Conservation (phyloP, 371 early-diverging fungal species). For the Circinella umbellata region DNA sequence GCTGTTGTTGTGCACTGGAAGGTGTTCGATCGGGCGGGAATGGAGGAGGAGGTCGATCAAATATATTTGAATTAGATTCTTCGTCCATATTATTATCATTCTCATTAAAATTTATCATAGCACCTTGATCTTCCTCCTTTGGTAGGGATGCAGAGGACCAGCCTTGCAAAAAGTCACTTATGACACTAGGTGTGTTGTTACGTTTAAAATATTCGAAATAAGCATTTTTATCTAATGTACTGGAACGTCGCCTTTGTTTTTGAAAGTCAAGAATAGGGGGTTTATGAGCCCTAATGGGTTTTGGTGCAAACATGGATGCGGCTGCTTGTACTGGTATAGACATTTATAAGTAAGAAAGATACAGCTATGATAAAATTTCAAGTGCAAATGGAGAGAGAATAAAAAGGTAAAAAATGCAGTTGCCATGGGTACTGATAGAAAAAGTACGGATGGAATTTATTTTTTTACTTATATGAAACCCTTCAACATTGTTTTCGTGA, state of each 20-base stretch:
- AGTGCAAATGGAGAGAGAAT: too few species aligned
- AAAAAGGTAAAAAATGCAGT: too few species aligned
- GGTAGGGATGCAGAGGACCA: constrained; percentile 21
- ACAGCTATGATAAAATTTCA: too few species aligned
- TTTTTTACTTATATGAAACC: too few species aligned
- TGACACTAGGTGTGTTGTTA: constrained; percentile 19
- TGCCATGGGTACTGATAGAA: too few species aligned
- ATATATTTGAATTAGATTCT: background rate
- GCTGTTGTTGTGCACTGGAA: background rate
- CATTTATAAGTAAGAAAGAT: background rate
- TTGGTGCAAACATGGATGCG: constrained; percentile 22
- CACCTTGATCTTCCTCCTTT: background rate
- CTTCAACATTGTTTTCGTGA: too few species aligned
- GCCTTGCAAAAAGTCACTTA: constrained; percentile 32
- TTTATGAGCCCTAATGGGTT: constrained; percentile 11
- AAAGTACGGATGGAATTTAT: too few species aligned
- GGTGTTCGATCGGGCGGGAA: constrained; percentile 12
- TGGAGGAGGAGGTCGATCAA: constrained; percentile 16
- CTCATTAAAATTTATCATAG: background rate
- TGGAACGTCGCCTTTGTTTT: constrained; percentile 4
- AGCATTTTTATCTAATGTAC: constrained; percentile 12
- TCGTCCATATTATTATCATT: background rate
- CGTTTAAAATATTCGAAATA: constrained; percentile 11
- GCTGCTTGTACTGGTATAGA: constrained; percentile 27
- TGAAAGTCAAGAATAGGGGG: background rate